Percentiles rank a stretch among this genome's conserved stretches.
phyloP scores from a whole-genome alignment of 2,329 filamentous ascomycete species.

The Microdochium trichocladiopsis region DNA sequence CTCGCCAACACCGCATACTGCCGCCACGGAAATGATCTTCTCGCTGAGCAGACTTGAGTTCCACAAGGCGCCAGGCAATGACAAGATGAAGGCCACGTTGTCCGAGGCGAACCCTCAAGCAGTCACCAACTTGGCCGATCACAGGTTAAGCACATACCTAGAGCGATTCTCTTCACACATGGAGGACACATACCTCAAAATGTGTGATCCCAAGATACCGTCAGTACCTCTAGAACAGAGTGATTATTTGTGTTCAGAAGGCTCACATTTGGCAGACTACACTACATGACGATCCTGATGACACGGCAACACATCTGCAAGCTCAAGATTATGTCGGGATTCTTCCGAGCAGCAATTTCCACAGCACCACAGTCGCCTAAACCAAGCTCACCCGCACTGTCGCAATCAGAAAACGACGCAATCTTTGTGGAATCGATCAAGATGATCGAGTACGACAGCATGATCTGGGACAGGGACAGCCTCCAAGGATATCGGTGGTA shows the following conservation, averaged over 20 bases:
- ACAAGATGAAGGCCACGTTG: slow-evolving; percentile 27
- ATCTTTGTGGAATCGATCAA: slow-evolving; percentile 47
- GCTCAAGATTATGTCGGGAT: slow-evolving; percentile 46
- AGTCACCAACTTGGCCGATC: slow-evolving; percentile 40
- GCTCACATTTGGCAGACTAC: slow-evolving; percentile 21
- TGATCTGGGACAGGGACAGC: slow-evolving; percentile 42
- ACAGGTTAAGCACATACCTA: slow-evolving; percentile 40
- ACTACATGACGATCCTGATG: slow-evolving; percentile 52
- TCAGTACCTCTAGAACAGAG: background rate
- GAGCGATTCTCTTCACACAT: slow-evolving; percentile 48
- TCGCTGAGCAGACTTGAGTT: slow-evolving; percentile 49
- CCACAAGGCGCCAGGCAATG: slow-evolving; percentile 43
- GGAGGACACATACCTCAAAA: slow-evolving; percentile 46
- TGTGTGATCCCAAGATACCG: slow-evolving; percentile 51
- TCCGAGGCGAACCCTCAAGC: slow-evolving; percentile 29
- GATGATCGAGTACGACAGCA: slow-evolving; percentile 53
- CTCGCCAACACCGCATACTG: slow-evolving; percentile 36
- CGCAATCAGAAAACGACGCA: slow-evolving; percentile 40
- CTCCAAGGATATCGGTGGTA: slow-evolving; percentile 52
- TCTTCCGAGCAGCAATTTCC: slow-evolving; percentile 37
- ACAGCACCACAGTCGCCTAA: slow-evolving; percentile 9
- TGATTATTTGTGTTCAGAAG: background rate
- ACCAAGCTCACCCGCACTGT: slow-evolving; percentile 17
- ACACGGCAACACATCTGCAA: slow-evolving; percentile 48
- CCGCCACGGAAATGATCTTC: slow-evolving; percentile 55